A percentile compares a stretch with the other conserved stretches of the same genome.
Evolutionary conservation across 2,329 filamentous ascomycete species (phyloP).

Genomic region (Fulvia fulva): DNA sequence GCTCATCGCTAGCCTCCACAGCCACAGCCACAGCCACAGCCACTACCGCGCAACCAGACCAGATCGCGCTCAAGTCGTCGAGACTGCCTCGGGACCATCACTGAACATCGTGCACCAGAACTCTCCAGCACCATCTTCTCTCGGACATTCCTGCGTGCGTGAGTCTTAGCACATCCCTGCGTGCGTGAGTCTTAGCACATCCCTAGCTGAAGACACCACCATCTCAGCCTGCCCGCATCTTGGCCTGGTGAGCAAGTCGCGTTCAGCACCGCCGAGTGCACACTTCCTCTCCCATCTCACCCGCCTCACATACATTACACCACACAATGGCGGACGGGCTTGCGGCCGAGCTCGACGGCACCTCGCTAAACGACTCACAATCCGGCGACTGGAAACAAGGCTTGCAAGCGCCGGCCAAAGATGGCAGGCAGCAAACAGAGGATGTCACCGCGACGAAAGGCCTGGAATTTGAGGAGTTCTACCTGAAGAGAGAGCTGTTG

Average conservation of each 20-base stretch:
- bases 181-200: background rate
- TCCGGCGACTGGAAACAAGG: constrained; percentile 69
- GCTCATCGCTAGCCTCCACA: background rate
- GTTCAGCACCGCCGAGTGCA: constrained; percentile 1
- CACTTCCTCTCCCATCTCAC: background rate
- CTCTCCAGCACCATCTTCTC: background rate
- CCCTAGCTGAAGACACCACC: background rate
- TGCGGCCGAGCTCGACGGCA: constrained; percentile 55
- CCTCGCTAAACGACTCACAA: constrained; percentile 51
- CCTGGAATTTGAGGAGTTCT: constrained; percentile 95
- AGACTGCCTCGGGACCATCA: background rate
- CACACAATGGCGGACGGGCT: constrained; percentile 47
- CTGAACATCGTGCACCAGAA: background rate
- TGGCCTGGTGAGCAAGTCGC: background rate
- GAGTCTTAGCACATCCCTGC: background rate
- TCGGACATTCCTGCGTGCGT: background rate
- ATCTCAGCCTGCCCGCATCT: background rate
- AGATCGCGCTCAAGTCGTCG: background rate
- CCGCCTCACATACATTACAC: background rate
- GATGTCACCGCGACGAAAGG: constrained; percentile 99
- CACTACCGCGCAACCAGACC: background rate
- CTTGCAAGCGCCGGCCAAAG: constrained; percentile 68
- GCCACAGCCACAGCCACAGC: background rate
- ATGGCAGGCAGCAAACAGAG: constrained; percentile 79
- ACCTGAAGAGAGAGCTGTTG: constrained; percentile 87